Conservation (phyloP, 768 basidiomycete genomes). For the Lentinula boryana region DNA sequence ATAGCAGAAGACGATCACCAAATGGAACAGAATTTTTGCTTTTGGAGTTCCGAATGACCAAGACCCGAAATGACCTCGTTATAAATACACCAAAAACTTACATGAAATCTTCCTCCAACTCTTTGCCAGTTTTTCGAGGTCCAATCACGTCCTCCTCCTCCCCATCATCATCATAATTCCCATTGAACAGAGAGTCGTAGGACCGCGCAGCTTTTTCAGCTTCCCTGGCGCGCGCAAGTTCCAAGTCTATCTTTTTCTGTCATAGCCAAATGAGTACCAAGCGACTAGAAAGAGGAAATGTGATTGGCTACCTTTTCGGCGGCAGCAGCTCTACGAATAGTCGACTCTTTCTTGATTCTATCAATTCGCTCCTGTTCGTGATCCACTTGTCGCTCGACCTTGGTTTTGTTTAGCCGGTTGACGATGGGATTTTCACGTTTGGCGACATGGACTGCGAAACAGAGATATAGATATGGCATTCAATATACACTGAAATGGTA, state of each 20-base stretch:
- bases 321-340: constrained; percentile 53
- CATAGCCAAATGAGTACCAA: neutral
- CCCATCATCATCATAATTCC: constrained; percentile 51
- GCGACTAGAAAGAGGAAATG: neutral
- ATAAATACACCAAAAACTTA: constrained; percentile 23
- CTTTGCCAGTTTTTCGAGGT: constrained; percentile 56
- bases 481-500: neutral
- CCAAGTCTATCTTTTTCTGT: constrained; percentile 76
- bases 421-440: constrained; percentile 86
- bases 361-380: constrained; percentile 87
- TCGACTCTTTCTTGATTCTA: constrained; percentile 71
- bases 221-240: constrained; percentile 69
- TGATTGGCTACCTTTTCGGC: constrained; percentile 53
- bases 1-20: neutral
- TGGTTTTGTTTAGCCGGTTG: constrained; percentile 93
- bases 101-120: constrained; percentile 89
- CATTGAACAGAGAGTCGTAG: constrained; percentile 76
- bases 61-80: neutral
- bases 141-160: constrained; percentile 25
- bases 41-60: neutral
- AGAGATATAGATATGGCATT: neutral
- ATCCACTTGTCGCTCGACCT: constrained; percentile 75
- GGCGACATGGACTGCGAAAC: constrained; percentile 57
- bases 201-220: constrained; percentile 85
- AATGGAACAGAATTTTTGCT: neutral